Percentiles rank a stretch among this genome's conserved stretches.
These are phyloP conservation scores for Starmera dryadoides DNA, from an alignment of 805 yeast species.

Conservation along the genomic window DNA sequence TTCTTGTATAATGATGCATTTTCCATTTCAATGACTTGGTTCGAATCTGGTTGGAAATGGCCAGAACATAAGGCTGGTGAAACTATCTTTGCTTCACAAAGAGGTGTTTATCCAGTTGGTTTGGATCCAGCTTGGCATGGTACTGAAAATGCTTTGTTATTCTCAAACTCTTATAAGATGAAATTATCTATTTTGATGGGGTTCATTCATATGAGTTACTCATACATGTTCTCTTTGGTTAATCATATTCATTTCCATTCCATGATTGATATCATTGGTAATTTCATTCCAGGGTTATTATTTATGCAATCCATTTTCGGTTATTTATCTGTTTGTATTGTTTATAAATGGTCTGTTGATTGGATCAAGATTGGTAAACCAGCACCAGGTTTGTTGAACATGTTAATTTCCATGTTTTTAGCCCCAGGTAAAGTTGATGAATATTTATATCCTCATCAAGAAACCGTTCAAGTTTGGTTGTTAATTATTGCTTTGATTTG, in stretches of 20 bases:
- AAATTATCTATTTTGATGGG: slow-evolving; percentile 94
- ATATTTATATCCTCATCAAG: slow-evolving; percentile 74
- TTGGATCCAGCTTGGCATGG: slow-evolving; percentile 97
- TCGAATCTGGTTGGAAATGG: slow-evolving; percentile 90
- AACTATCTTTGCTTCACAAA: slow-evolving; percentile 54
- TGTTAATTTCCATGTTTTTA: slow-evolving; percentile 92
- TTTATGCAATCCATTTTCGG: slow-evolving; percentile 98
- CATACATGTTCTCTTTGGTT: slow-evolving; percentile 76
- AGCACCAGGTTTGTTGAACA: slow-evolving; percentile 91
- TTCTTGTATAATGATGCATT: slow-evolving; percentile 88
- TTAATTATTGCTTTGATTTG: slow-evolving; percentile 73
- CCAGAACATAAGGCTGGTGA: slow-evolving; percentile 69
- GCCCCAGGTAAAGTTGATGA: slow-evolving; percentile 88
- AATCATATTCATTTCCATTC: slow-evolving; percentile 68
- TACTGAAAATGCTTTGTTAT: slow-evolving; percentile 85
- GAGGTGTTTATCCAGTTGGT: slow-evolving; percentile 76
- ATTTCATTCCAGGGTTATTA: slow-evolving; percentile 87
- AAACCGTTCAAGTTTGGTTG: slow-evolving; percentile 62
- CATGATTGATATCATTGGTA: slow-evolving; percentile 78
- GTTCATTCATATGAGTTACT: slow-evolving; percentile 88
- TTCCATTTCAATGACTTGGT: slow-evolving; percentile 83
- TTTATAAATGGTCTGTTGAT: slow-evolving; percentile 92
- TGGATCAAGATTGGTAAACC: slow-evolving; percentile 73
- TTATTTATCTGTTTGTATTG: slow-evolving; percentile 75
- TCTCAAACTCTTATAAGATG: slow-evolving; percentile 96